A percentile compares a stretch with the other conserved stretches of the same genome.
Evolutionary conservation across 495 filamentous ascomycete species (phyloP).

Genomic region (Penicillium bovifimosum): DNA sequence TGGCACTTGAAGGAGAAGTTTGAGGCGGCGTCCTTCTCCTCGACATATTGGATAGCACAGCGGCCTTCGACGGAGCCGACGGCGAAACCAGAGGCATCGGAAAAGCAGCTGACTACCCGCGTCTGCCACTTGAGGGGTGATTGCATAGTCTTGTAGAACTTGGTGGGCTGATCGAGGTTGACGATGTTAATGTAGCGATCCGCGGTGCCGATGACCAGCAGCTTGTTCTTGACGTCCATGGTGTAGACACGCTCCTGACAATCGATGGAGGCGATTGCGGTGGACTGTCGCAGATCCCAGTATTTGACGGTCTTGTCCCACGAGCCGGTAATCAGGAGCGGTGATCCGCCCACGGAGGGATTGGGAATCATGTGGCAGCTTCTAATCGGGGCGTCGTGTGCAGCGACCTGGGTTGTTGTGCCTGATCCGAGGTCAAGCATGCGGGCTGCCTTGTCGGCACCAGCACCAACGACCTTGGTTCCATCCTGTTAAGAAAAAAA

Average conservation of each 20-base stretch:
- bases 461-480: conserved; percentile 71
- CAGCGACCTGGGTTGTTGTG: conserved; percentile 60
- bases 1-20: conserved; percentile 96
- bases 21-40: conserved; percentile 74
- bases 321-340: conserved; percentile 78
- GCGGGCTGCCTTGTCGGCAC: conserved; percentile 78
- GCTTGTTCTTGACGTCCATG: conserved; percentile 73
- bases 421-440: conserved; percentile 65
- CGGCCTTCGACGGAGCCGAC: conserved; percentile 86
- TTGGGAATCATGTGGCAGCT: conserved; percentile 68
- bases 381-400: conserved; percentile 74
- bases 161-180: conserved; percentile 69
- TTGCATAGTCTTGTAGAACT: conserved; percentile 77
- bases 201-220: conserved; percentile 79
- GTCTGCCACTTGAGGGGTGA: conserved; percentile 88
- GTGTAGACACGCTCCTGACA: conserved; percentile 81
- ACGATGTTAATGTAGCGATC: conserved; percentile 86
- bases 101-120: conserved; percentile 75
- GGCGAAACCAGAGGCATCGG: conserved; percentile 77
- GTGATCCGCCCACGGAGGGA: conserved; percentile 42
- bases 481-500: conserved; percentile 46
- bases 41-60: conserved; percentile 82
- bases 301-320: conserved; percentile 97
- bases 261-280: conserved; percentile 57
- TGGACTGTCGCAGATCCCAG: conserved; percentile 75